Evolutionary conservation across 2,329 filamentous ascomycete species (phyloP).

Genomic region (Microascus cirrosus): DNA sequence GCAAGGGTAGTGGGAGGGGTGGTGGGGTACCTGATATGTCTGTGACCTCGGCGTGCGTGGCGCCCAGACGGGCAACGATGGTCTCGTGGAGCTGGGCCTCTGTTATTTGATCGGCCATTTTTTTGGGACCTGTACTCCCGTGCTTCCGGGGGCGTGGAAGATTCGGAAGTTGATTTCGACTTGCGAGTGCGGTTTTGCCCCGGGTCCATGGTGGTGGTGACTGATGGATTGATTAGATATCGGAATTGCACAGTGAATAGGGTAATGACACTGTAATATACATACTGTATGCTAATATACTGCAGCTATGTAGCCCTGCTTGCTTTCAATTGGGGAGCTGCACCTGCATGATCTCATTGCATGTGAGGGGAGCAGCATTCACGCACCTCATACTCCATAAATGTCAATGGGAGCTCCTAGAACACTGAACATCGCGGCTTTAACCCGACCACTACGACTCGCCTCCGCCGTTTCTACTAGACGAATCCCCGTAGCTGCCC

Average conservation of each 20-base stretch:
- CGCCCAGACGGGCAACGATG: conserved; percentile 58
- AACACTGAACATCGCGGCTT: not conserved
- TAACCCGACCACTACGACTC: not conserved
- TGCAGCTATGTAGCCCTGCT: not conserved
- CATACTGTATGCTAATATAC: not conserved
- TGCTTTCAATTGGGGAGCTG: not conserved
- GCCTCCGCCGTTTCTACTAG: not conserved
- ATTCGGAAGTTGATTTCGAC: not conserved
- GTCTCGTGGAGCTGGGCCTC: conserved; percentile 59
- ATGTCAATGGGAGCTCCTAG: not conserved
- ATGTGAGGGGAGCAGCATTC: not conserved
- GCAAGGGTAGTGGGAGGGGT: not conserved
- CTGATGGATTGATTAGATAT: not conserved
- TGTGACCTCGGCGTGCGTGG: conserved; percentile 73
- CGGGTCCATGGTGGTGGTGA: not conserved
- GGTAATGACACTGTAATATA: not conserved
- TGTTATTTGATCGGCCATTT: conserved; percentile 42
- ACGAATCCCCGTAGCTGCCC: not conserved
- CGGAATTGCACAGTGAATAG: not conserved
- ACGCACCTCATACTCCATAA: not conserved
- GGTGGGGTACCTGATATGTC: conserved; percentile 70
- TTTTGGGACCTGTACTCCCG: not conserved
- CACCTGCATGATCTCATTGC: not conserved
- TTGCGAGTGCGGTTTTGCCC: not conserved
- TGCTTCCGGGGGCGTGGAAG: not conserved